Conservation (phyloP, 2,329 filamentous ascomycete species). For the Calonectria multiphialidica region DNA sequence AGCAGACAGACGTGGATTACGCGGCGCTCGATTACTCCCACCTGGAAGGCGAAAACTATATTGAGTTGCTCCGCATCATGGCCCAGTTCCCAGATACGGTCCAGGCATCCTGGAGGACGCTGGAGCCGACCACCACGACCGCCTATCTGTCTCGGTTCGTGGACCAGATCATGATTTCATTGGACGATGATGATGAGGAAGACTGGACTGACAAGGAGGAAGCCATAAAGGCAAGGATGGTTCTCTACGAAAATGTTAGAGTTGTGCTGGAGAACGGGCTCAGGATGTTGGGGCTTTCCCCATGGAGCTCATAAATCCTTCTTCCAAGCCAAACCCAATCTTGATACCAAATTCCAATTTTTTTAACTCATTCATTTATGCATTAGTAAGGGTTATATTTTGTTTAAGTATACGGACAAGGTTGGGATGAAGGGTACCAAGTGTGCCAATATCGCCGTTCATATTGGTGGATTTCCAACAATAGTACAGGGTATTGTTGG, state of each 20-base stretch:
- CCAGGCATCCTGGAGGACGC: constrained; percentile 71
- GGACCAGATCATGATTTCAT: constrained; percentile 35
- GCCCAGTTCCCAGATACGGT: constrained; percentile 76
- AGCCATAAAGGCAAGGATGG: constrained; percentile 66
- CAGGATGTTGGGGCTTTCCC: constrained; percentile 53
- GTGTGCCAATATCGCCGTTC: neutral
- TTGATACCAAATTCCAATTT: neutral
- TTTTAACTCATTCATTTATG: neutral
- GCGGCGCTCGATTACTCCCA: constrained; percentile 21
- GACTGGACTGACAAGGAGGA: constrained; percentile 55
- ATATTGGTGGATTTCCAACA: neutral
- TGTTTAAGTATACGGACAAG: neutral
- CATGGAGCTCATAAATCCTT: constrained; percentile 21
- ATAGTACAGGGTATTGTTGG: neutral
- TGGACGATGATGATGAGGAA: constrained; percentile 66
- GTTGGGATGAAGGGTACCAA: neutral
- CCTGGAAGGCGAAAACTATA: constrained; percentile 35
- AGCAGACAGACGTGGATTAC: constrained; percentile 25
- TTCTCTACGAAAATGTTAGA: constrained; percentile 63
- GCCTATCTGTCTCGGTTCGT: constrained; percentile 62
- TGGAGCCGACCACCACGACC: constrained; percentile 76
- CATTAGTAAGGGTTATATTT: neutral
- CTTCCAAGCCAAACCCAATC: neutral
- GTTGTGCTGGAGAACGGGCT: constrained; percentile 45
- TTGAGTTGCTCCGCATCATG: constrained; percentile 63